Conservation (phyloP, 331 rosid genomes). For the Arachis monticola region DNA sequence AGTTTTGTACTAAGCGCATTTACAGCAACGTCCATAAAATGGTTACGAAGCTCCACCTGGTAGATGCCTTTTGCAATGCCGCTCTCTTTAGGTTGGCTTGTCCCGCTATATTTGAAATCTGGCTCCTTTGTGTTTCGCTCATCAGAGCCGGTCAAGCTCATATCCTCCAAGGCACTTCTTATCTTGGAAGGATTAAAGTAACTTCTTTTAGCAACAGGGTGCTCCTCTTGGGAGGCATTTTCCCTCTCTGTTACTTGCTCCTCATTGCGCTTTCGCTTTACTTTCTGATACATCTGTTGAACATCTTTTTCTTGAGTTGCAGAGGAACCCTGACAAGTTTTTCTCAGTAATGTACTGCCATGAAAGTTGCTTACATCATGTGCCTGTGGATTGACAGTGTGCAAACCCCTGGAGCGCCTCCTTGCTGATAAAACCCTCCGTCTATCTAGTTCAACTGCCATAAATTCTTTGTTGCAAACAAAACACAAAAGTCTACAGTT, state of each 20-base stretch:
- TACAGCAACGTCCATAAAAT: constrained; percentile 45
- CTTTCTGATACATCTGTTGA: constrained; percentile 49
- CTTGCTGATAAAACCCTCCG: neutral
- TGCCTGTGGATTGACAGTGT: neutral
- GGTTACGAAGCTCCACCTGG: constrained; percentile 30
- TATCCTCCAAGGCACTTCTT: constrained; percentile 47
- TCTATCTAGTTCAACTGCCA: constrained; percentile 41
- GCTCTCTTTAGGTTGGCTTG: neutral
- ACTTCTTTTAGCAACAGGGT: constrained; percentile 46
- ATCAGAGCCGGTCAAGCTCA: constrained; percentile 26
- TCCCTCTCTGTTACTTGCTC: constrained; percentile 50
- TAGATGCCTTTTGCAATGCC: constrained; percentile 5
- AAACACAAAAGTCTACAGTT: constrained; percentile 53
- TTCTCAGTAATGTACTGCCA: constrained; percentile 38
- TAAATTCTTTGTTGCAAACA: constrained; percentile 49
- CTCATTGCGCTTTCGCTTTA: constrained; percentile 56
- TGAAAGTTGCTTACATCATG: too few species aligned
- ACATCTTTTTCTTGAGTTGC: constrained; percentile 52
- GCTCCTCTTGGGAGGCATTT: constrained; percentile 50
- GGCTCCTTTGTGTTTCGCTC: neutral
- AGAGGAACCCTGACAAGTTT: constrained; percentile 49
- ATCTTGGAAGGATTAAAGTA: constrained; percentile 43
- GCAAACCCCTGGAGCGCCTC: neutral
- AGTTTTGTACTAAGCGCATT: constrained; percentile 49
- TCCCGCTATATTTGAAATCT: neutral